Evolutionary conservation across 805 yeast species (phyloP), one percentile per base, ranked within the genome.

Genomic region (Starmera amethionina): DNA sequence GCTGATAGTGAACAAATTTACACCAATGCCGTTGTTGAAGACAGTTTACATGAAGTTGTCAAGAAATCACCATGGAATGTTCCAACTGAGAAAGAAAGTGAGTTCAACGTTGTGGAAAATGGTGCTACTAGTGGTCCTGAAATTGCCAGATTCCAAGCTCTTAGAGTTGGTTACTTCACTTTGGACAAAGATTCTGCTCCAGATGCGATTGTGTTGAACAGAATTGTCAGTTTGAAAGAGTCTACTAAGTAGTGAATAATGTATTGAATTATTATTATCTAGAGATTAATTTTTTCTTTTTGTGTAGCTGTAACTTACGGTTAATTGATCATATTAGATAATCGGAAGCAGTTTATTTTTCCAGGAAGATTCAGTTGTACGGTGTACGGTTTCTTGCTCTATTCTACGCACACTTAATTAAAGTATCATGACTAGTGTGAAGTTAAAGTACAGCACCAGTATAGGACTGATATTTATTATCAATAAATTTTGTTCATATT

Each of bases 81-180:
- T 51, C 70, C 67, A 32, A 70, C 67, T 37, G 71, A 79, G 27
- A 70, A 72, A 29, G 70, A 71, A 32, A 72, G 77, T 38, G 80
- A 80, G 46, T 85, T 87, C 58, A 63, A 69, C 55, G 82, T 88
- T 48, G 70, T 73, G 50, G 97, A 93, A 59, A 71, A 73, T 44
- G 63, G 63, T 32, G 71, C 71, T 30, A 64, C 70, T 46, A 63
- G 72, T 16, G 73, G 77, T 4, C 75, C 78, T 36, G 95, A 89
- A 60, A 75, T 89, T n/a, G 87, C 85, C 29, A 77, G 98, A 63
- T 93, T 93, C 87, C 98, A 93, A 68, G 98, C 96, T 28, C 75
- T 93, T 63, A 79, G 98, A 66, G 90, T 86, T 36, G 98, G 98
- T 28, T 93, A 93, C 64, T 93, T 88, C 75, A 80, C 96, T 56